Evolutionary conservation across 164 flowering plant species (phyloP).

Genomic region (Vitis riparia): DNA sequence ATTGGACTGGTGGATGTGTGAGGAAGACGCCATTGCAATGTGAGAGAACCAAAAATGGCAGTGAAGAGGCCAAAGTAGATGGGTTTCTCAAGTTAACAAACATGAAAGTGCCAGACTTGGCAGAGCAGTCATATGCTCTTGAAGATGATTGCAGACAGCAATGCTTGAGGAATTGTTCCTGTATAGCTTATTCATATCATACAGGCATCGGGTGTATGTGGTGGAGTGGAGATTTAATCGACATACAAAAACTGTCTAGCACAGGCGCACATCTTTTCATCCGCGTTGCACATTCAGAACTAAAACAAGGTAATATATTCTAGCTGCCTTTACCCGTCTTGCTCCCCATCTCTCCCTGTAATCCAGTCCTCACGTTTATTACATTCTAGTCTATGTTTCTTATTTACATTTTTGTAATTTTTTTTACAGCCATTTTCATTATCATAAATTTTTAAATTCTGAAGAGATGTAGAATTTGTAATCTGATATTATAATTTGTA

Average conservation of each 20-base stretch:
- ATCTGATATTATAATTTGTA: neutral
- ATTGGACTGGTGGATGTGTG: constrained; percentile 42
- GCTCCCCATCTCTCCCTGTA: too few relatives aligned
- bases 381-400: too few relatives aligned
- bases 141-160: constrained; percentile 26
- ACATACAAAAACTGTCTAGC: constrained; percentile 22
- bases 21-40: constrained; percentile 37
- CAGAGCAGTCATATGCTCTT: constrained; percentile 6
- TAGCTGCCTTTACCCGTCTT: too few relatives aligned
- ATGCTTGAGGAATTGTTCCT: constrained; percentile 61
- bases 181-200: constrained; percentile 43
- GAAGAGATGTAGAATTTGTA: too few relatives aligned
- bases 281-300: constrained; percentile 40
- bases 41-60: constrained; percentile 14
- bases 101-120: constrained; percentile 45
- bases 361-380: too few relatives aligned
- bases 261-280: constrained; percentile 37
- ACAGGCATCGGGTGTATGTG: constrained; percentile 49
- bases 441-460: too few relatives aligned
- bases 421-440: too few relatives aligned
- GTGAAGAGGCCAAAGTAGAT: constrained; percentile 22
- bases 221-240: constrained; percentile 37
- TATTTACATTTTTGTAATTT: too few relatives aligned
- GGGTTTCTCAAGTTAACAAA: constrained; percentile 27
- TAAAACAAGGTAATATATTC: neutral